Conservation (phyloP, 2,329 filamentous ascomycete species). For the Monosporascus sp. region DNA sequence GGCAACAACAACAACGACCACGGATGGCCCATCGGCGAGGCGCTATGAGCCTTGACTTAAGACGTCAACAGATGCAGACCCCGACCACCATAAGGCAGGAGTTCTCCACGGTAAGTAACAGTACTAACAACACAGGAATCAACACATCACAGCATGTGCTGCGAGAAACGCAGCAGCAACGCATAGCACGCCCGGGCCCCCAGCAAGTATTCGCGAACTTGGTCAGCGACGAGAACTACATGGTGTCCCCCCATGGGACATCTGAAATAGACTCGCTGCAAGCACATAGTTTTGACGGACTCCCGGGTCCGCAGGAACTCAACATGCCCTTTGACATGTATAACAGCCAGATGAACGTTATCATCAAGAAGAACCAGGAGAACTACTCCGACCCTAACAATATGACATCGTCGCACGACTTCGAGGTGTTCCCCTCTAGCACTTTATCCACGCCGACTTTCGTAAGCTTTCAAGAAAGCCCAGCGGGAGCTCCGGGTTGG, state of each 20-base stretch:
- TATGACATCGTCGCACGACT: constrained; percentile 40
- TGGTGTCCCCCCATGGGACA: constrained; percentile 51
- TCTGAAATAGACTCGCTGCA: constrained; percentile 51
- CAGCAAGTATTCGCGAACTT: constrained; percentile 32
- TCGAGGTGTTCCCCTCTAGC: constrained; percentile 45
- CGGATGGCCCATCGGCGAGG: constrained; percentile 66
- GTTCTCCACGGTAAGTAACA: constrained; percentile 47
- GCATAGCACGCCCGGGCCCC: constrained; percentile 72
- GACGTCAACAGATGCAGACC: constrained; percentile 49
- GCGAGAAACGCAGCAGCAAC: constrained; percentile 88
- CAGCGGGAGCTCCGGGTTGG: constrained; percentile 40
- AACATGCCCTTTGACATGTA: constrained; percentile 44
- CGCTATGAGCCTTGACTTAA: constrained; percentile 69
- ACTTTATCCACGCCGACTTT: constrained; percentile 45
- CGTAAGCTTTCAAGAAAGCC: constrained; percentile 44
- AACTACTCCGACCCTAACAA: constrained; percentile 30
- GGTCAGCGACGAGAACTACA: constrained; percentile 46
- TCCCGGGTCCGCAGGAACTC: constrained; percentile 24
- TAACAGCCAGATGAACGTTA: constrained; percentile 35
- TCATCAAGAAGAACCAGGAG: constrained; percentile 44
- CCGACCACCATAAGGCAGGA: constrained; percentile 37
- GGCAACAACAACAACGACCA: constrained; percentile 23
- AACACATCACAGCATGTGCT: constrained; percentile 69
- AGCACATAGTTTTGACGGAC: constrained; percentile 37
- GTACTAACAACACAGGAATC: constrained; percentile 52